These are phyloP conservation scores for Eucalyptus regnans DNA, from an alignment of 345 rosid species.

Conservation along the genomic window DNA sequence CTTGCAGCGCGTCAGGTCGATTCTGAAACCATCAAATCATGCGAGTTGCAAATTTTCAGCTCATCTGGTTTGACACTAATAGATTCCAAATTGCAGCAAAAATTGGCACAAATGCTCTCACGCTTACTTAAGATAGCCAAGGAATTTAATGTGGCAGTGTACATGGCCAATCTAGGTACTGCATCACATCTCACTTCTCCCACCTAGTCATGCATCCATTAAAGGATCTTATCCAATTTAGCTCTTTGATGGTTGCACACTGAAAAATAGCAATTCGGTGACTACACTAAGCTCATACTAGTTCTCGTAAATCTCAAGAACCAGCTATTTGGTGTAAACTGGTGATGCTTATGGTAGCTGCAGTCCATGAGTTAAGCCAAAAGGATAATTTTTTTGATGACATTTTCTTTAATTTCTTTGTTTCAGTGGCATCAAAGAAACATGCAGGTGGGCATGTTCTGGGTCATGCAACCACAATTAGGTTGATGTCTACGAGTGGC, in stretches of 20 bases:
- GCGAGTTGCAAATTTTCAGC: too few relatives aligned
- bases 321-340: background rate
- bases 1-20: too few relatives aligned
- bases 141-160: conserved; percentile 92
- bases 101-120: conserved; percentile 91
- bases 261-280: background rate
- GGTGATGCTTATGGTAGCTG: background rate
- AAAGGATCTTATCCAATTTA: background rate
- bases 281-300: background rate
- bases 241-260: background rate
- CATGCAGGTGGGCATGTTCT: too few relatives aligned
- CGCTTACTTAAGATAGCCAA: conserved; percentile 77
- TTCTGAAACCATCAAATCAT: too few relatives aligned
- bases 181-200: background rate
- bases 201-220: background rate
- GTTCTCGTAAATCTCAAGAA: background rate
- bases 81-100: conserved; percentile 53
- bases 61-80: background rate
- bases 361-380: background rate
- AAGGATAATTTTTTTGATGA: background rate
- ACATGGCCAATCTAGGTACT: conserved; percentile 91
- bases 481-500: too few relatives aligned
- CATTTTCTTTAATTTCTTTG: background rate
- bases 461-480: too few relatives aligned
- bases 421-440: conserved; percentile 5